A percentile compares a stretch with the other conserved stretches of the same genome.
These are phyloP conservation scores for Dimargaris verticillata DNA, from an alignment of 192 early-diverging fungal species.

Conservation along the genomic window DNA sequence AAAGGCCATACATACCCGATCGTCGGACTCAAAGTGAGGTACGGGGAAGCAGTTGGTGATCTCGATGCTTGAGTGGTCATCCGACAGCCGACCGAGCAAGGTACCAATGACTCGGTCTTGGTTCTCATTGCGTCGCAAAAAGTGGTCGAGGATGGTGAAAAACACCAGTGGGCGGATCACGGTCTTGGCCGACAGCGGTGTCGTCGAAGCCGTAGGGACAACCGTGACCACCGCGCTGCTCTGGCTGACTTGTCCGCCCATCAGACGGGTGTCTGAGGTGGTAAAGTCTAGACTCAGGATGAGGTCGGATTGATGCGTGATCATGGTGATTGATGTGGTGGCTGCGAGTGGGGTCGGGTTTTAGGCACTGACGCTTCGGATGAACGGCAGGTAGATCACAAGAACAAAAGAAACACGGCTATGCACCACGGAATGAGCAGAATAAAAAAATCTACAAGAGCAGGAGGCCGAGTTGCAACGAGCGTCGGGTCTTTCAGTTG, in stretches of 20 bases:
- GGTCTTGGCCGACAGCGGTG: conserved; percentile 22
- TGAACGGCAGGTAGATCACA: too few relatives aligned
- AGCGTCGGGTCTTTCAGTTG: too few relatives aligned
- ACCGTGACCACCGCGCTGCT: background rate
- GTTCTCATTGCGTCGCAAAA: conserved; percentile 63
- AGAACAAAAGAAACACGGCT: too few relatives aligned
- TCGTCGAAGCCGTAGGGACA: background rate
- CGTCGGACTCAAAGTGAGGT: conserved; percentile 57
- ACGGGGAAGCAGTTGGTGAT: conserved; percentile 78
- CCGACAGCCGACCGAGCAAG: conserved; percentile 72
- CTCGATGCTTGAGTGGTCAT: conserved; percentile 76
- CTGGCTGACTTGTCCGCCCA: conserved; percentile 6
- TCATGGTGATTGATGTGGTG: background rate
- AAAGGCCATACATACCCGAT: conserved; percentile 25
- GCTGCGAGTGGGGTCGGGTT: too few relatives aligned
- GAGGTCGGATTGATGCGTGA: conserved; percentile 1
- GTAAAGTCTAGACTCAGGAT: background rate
- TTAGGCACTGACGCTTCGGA: too few relatives aligned
- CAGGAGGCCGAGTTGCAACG: too few relatives aligned
- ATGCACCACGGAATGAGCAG: too few relatives aligned
- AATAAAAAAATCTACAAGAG: too few relatives aligned
- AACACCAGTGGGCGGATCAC: conserved; percentile 67
- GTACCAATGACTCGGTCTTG: conserved; percentile 79
- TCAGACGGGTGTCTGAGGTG: background rate
- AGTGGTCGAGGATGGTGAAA: conserved; percentile 87